Conservation (phyloP, 208 protist genomes). For the Crithidia bombi region DNA sequence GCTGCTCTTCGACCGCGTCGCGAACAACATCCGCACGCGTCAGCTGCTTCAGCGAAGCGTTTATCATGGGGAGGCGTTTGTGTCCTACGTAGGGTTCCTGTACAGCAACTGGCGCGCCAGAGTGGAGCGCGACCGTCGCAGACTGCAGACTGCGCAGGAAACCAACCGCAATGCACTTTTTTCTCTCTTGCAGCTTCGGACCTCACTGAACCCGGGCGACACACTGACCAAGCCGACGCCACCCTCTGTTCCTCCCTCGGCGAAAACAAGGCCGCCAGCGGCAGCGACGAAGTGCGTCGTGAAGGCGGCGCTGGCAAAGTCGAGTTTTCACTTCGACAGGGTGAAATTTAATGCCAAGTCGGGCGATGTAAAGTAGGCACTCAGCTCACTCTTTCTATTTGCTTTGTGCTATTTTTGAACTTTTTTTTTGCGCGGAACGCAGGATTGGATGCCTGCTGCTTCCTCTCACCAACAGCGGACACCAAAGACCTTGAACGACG, state of each 20-base stretch:
- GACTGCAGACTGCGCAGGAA: slow-evolving; percentile 6
- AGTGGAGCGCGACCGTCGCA: slow-evolving; percentile 32
- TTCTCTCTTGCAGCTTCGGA: slow-evolving; percentile 26
- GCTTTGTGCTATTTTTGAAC: neutral
- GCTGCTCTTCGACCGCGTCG: slow-evolving; percentile 53
- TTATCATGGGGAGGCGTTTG: slow-evolving; percentile 52
- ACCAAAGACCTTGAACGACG: too few species aligned
- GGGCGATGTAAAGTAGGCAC: neutral
- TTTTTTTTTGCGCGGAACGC: slow-evolving; percentile 7
- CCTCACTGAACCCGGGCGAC: neutral
- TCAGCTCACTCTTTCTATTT: neutral
- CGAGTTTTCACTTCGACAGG: slow-evolving; percentile 44
- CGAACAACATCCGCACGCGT: slow-evolving; percentile 58
- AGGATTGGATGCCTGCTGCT: too few species aligned
- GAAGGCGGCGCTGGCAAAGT: neutral
- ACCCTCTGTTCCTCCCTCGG: neutral
- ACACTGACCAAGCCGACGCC: slow-evolving; percentile 7
- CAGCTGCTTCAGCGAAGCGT: slow-evolving; percentile 37
- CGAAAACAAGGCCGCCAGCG: neutral
- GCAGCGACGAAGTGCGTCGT: neutral
- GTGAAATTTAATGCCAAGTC: slow-evolving; percentile 22
- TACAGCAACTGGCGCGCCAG: slow-evolving; percentile 54
- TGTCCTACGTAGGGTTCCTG: slow-evolving; percentile 49
- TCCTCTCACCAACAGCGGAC: too few species aligned
- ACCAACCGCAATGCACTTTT: slow-evolving; percentile 19